Evolutionary conservation across 306 rosid species (phyloP), one percentile per base, ranked within the genome.

Genomic region (Pachyrhizus erosus): DNA sequence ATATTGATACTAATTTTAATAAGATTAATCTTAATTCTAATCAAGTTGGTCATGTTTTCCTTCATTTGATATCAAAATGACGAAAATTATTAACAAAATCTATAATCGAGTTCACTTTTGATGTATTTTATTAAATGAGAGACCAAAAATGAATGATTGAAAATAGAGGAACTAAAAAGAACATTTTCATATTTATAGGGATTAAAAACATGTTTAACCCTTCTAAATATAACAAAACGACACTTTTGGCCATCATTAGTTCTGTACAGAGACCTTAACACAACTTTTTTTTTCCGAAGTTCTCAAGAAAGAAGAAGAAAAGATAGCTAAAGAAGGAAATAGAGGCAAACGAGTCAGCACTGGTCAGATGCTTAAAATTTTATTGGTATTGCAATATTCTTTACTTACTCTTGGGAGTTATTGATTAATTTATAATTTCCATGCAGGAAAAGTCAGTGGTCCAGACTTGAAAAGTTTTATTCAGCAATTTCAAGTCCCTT

Each of bases 281-380:
- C 17, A 31, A 5, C 34, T 14, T 23, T 33, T 73, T 83, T 84
- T 20, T 70, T 75, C 67, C 49, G 2, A 83, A 96, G 99, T 87
- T 87, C 91, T 93, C 74, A 93, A 91, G 94, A 96, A 89, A 89
- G 96, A 96, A 87, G 99, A 90, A 91, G 97, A 91, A 85, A 86
- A 86, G 83, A 92, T 74, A 57, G 90, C 93, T 64, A 90, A 78
- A 88, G 94, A 89, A 84, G 92, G 93, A 69, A 85, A 67, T 77
- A 75, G 60, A 29, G 85, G 77, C 52, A 89, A 90, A 89, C 84
- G 84, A 71, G 31, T 57, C 37, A 87, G 45, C 83, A 70, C 87
- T 12, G 99, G 97, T 96, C 55, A 88, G 89, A 78, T 81, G 77
- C 70, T 62, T 55, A 33, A 61, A 73, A 54, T 69, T 39, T 77